These are phyloP conservation scores for Diospyros kaki DNA, from an alignment of 148 eudicot genomes.

Conservation along the genomic window DNA sequence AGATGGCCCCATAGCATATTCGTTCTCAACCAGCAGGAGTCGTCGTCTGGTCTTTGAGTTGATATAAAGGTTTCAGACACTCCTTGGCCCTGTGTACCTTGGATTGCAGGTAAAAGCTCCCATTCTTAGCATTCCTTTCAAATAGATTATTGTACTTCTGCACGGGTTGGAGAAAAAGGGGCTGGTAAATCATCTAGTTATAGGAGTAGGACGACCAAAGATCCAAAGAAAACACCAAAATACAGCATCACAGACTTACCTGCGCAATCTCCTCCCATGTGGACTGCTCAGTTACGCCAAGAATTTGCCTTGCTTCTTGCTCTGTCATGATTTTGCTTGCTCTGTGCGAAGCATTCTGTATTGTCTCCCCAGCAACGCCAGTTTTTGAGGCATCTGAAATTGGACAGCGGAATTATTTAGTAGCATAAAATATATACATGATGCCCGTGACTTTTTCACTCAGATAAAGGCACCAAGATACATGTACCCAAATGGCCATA, in stretches of 20 bases:
- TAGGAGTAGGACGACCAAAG: too few relatives aligned
- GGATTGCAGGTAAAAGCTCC: conserved; percentile 84
- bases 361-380: conserved; percentile 80
- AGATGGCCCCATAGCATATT: too few relatives aligned
- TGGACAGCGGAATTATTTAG: background rate
- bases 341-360: conserved; percentile 55
- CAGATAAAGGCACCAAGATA: too few relatives aligned
- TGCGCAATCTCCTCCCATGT: conserved; percentile 77
- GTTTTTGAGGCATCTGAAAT: conserved; percentile 72
- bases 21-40: too few relatives aligned
- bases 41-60: too few relatives aligned
- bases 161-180: conserved; percentile 1
- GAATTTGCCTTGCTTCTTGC: conserved; percentile 83
- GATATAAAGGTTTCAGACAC: conserved; percentile 39
- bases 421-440: too few relatives aligned
- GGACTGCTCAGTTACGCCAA: conserved; percentile 64
- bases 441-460: too few relatives aligned
- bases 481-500: too few relatives aligned
- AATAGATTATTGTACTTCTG: conserved; percentile 72
- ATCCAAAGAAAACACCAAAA: too few relatives aligned
- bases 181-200: background rate
- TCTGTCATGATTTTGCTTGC: conserved; percentile 72
- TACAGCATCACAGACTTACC: conserved; percentile 22
- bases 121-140: conserved; percentile 67
- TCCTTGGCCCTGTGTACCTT: conserved; percentile 87